A percentile compares a stretch with the other conserved stretches of the same genome.
Conservation (phyloP, 2,329 filamentous ascomycete genomes). For the Plenodomus biglobosus region DNA sequence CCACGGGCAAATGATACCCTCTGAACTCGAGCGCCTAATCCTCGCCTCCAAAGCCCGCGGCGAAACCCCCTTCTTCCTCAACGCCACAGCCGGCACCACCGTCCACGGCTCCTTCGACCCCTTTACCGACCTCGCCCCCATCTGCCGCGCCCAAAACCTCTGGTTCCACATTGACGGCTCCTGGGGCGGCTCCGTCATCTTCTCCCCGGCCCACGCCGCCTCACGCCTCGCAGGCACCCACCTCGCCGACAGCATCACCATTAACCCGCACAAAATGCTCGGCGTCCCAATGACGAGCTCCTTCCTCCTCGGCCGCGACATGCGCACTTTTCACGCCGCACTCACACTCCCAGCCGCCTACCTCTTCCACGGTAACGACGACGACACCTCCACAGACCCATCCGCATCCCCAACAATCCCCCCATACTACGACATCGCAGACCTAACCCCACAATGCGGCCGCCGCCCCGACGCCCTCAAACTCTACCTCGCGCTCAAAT, state of each 20-base stretch:
- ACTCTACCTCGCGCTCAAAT: conserved; percentile 84
- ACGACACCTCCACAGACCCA: conserved; percentile 27
- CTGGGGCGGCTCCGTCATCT: conserved; percentile 85
- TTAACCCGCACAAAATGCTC: conserved; percentile 98
- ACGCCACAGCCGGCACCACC: conserved; percentile 92
- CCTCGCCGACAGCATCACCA: conserved; percentile 76
- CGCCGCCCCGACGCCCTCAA: conserved; percentile 84
- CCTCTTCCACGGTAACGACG: conserved; percentile 47
- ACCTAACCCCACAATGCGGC: conserved; percentile 91
- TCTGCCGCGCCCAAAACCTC: conserved; percentile 71
- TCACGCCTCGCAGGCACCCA: conserved; percentile 69
- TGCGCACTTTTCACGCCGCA: conserved; percentile 74
- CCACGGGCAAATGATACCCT: conserved; percentile 68
- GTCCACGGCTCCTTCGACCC: conserved; percentile 89
- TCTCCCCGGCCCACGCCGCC: conserved; percentile 60
- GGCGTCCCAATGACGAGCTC: conserved; percentile 88
- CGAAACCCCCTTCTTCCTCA: conserved; percentile 88
- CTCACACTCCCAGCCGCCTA: conserved; percentile 89
- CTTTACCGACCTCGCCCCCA: conserved; percentile 65
- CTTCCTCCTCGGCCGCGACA: conserved; percentile 78
- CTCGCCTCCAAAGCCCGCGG: conserved; percentile 63
- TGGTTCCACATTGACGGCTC: conserved; percentile 94
- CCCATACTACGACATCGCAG: conserved; percentile 78
- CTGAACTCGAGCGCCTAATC: conserved; percentile 65
- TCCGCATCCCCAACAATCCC: neutral